Evolutionary conservation across 179 eudicot genomes (phyloP).

Genomic region (Corrigiola litoralis): DNA sequence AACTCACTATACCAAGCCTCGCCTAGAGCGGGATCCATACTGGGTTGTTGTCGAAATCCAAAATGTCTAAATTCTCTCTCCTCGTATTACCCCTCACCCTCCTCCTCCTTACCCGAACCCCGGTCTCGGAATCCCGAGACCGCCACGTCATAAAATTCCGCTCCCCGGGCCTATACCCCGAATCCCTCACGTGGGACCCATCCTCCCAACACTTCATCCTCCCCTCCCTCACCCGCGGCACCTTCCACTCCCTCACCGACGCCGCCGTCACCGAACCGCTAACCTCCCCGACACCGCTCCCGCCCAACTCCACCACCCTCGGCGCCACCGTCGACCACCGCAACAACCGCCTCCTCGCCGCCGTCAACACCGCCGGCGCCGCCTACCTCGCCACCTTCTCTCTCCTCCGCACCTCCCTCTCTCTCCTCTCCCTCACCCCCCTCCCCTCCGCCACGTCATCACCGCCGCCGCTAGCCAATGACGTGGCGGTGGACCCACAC

Average conservation of each 20-base stretch:
- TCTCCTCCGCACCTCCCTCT: conserved; percentile 31
- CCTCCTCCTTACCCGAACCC: conserved; percentile 1
- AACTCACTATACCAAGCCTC: neutral
- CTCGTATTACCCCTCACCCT: neutral
- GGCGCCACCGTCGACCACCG: conserved; percentile 51
- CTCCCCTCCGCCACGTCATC: conserved; percentile 29
- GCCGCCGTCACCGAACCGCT: conserved; percentile 50
- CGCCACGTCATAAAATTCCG: conserved; percentile 55
- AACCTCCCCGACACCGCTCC: conserved; percentile 10
- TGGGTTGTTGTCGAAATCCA: neutral
- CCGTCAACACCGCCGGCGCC: conserved; percentile 32
- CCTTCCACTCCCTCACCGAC: conserved; percentile 59
- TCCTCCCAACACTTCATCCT: conserved; percentile 55
- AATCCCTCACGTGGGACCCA: conserved; percentile 58
- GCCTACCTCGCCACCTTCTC: conserved; percentile 62
- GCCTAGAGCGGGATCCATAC: neutral
- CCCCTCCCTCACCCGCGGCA: conserved; percentile 38
- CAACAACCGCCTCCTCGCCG: conserved; percentile 57
- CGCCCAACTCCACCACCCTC: conserved; percentile 23
- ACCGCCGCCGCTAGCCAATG: conserved; percentile 47
- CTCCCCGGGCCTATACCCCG: conserved; percentile 57
- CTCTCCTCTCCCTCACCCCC: conserved; percentile 49
- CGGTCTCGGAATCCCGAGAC: conserved; percentile 1
- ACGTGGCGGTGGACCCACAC: conserved; percentile 48
- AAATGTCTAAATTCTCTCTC: neutral